Evolutionary conservation across 2,329 filamentous ascomycete genomes (phyloP), one percentile per base, ranked within the genome.

Genomic region (Thyridium curvatum): DNA sequence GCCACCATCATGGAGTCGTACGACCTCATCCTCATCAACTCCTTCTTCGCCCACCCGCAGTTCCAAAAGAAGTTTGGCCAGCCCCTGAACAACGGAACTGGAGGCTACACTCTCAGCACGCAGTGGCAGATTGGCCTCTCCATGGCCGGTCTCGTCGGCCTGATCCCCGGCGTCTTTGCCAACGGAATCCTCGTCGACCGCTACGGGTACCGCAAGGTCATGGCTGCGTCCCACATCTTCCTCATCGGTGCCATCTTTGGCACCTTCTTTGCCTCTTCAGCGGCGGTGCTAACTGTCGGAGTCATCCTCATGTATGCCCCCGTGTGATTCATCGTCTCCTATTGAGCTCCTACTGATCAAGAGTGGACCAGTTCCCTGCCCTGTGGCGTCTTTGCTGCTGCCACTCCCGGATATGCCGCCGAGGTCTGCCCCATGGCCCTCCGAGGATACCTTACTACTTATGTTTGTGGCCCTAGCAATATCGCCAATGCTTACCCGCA

Each of bases 91-190:
- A 37, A 59, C 34, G 57, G 52, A 4, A 47, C 21, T 6, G 21
- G 21, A 6, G 10, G 44, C 8, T 65, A 65, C 35, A 53, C 62
- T 39, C 50, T 70, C 18, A 52, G 57, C 4, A 58, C 60, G 2
- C 45, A 57, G 9, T 69, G 66, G 66, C 65, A 68, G 45, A 55
- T 61, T 5, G 64, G 56, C 3, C 46, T 70, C 1, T 52, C 52
- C 9, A 65, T 64, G 18, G 65, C 56, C 6, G 55, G 57, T 0
- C 55, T 53, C 1, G 36, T 56, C 8, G 40, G 45, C 8, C 41
- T 58, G 18, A 49, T 60, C 3, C 47, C 60, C 10, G 53, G 48
- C 3, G 55, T 34, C 12, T 34, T 34, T 18, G 32, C 32, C 32
- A 34, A 34, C 32, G 32, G 32, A 7, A 10, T 6, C 4, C 32